Base-by-base conservation (phyloP, 139 green algal genomes). In the Micractinium conductrix region DNA sequence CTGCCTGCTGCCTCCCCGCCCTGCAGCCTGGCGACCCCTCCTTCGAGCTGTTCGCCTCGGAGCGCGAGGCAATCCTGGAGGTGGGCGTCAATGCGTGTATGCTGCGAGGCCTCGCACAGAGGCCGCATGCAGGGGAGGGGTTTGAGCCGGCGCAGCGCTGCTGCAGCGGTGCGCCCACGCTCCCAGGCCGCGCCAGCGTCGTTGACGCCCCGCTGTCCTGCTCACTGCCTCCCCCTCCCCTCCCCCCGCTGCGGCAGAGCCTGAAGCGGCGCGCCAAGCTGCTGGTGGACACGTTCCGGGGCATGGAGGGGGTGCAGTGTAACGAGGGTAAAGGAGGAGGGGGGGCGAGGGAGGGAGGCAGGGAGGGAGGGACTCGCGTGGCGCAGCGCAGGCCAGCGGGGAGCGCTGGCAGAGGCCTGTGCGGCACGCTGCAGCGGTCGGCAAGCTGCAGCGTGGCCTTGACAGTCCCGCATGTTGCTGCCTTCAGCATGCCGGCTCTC, bases 251-350 rank as follows among this genome's bases (percentile, higher is more conserved):
- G 40, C 69, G 12, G 74, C 89, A 84, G 4, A 96, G 90, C 9
- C 89, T 99, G 9, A 96, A 95, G 88, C 88, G 93, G 37, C 88
- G 96, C 3, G 95, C 97, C 2, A 68, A 90, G 83, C 92, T 92
- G 83, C 89, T 99, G 71, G 92, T 93, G 30, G 78, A 91, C 16
- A 92, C 88, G 0, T 93, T 99, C 4, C 96, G 96, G 80, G 79
- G 88, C 76, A 93, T 99, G 73, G 90, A 99, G 84, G 97, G 97
- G 12, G 92, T 99, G 21, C 93, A 65, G 50, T 99, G 96, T 88
- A 95, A 94, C 72, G 65, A 72, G 33, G 65, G 65, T 72, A 58
- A 58, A 14, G 48, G 48, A 14, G 48, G 12, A 14, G 48, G 48
- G 48, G 12, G 48, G 48, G 48, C 48, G 12, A 14, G 12, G 12